Conservation (phyloP, 228 moss, liverwort and hornwort genomes). For the Sphagnum fallax region DNA sequence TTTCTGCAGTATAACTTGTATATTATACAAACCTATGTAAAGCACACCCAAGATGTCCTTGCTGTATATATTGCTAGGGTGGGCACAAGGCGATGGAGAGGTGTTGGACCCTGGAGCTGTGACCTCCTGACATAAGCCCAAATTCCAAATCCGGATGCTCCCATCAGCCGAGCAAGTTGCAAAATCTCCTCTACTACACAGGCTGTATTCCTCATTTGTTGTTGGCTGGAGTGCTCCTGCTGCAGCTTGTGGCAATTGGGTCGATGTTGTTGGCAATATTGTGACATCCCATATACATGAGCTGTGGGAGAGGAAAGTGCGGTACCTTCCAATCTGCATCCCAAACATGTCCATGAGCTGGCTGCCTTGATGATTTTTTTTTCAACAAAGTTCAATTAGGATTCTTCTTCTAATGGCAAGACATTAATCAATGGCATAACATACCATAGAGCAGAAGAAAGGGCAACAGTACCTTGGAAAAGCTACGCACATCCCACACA, state of each 20-base stretch:
- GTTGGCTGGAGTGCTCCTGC: conserved; percentile 23
- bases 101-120: conserved; percentile 11
- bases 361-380: too few species aligned
- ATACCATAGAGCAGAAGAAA: not conserved
- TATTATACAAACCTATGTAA: conserved; percentile 36
- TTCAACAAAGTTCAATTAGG: too few species aligned
- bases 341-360: not conserved
- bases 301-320: conserved; percentile 63
- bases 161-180: conserved; percentile 76
- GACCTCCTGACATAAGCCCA: conserved; percentile 37
- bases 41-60: conserved; percentile 63
- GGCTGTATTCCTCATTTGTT: conserved; percentile 36
- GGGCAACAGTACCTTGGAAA: conserved; percentile 50
- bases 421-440: not conserved
- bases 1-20: not conserved
- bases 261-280: conserved; percentile 28
- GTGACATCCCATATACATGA: conserved; percentile 77
- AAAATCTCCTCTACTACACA: conserved; percentile 32
- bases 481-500: conserved; percentile 65
- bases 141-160: conserved; percentile 66
- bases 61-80: conserved; percentile 54
- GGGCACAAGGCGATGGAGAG: conserved; percentile 11
- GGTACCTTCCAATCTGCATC: conserved; percentile 50
- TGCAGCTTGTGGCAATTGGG: conserved; percentile 6
- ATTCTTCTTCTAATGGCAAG: too few species aligned